A percentile compares a stretch with the other conserved stretches of the same genome.
Evolutionary conservation across 2,329 filamentous ascomycete genomes (phyloP).

Genomic region (Akanthomyces uredinophilus): DNA sequence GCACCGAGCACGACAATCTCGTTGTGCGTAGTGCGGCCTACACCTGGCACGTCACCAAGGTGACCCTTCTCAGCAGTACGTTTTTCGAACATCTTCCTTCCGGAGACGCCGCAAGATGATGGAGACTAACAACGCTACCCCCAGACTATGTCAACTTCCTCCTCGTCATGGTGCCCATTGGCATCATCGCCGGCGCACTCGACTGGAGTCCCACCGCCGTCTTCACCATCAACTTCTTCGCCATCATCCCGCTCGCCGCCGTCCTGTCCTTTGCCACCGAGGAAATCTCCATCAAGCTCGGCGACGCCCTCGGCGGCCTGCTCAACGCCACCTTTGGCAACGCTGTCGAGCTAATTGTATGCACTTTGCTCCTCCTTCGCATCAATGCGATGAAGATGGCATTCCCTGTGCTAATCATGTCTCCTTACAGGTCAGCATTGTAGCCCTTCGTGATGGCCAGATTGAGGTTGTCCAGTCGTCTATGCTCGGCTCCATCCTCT

Average conservation of each 20-base stretch:
- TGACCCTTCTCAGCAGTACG: constrained; percentile 55
- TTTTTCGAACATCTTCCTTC: constrained; percentile 20
- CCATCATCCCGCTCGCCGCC: constrained; percentile 70
- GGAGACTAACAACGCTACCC: background rate
- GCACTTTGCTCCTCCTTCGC: constrained; percentile 19
- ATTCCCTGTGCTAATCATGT: too few relatives aligned
- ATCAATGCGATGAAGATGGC: background rate
- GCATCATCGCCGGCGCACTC: constrained; percentile 60
- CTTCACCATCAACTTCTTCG: constrained; percentile 75
- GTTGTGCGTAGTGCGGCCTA: constrained; percentile 42
- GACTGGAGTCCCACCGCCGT: constrained; percentile 62
- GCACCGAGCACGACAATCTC: constrained; percentile 43
- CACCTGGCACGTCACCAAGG: constrained; percentile 52
- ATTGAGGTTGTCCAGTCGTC: constrained; percentile 96
- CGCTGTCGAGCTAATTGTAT: constrained; percentile 71
- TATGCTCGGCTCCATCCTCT: constrained; percentile 93
- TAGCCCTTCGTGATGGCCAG: constrained; percentile 78
- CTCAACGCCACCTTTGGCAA: constrained; percentile 77
- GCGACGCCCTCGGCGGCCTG: constrained; percentile 68
- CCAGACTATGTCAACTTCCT: constrained; percentile 62
- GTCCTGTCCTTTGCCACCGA: constrained; percentile 74
- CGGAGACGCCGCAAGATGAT: background rate
- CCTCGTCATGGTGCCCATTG: constrained; percentile 68
- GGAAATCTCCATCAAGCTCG: constrained; percentile 66
- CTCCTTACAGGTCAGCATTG: constrained; percentile 69